Percentiles rank a stretch among this genome's conserved stretches.
phyloP scores from a whole-genome alignment of 1,284 basidiomycete genomes.

The Chalciporus piperatoides region DNA sequence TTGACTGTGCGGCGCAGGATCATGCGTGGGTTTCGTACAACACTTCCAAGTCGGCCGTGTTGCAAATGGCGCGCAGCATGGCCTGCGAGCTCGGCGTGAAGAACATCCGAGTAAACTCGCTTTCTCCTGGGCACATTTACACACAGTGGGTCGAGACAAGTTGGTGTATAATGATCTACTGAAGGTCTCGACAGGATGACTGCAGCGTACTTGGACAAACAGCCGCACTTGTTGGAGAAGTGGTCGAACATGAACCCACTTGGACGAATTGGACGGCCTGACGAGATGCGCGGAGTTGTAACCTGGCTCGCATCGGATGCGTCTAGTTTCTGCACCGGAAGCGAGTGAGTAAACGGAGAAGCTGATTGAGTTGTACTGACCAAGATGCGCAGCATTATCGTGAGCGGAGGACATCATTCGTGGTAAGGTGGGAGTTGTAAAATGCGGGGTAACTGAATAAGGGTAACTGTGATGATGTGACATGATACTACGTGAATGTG shows the following conservation, averaged over 20 bases:
- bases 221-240: conserved; percentile 65
- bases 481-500: too few species aligned
- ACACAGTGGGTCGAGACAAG: conserved; percentile 48
- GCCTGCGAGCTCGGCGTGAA: conserved; percentile 76
- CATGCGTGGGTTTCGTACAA: conserved; percentile 81
- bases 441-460: too few species aligned
- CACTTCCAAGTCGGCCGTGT: conserved; percentile 75
- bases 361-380: neutral
- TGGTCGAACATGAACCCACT: conserved; percentile 78
- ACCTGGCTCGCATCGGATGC: conserved; percentile 80
- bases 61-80: conserved; percentile 82
- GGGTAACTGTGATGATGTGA: conserved; percentile 14
- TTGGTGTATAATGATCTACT: neutral
- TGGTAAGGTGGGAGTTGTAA: conserved; percentile 54
- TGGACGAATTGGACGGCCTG: conserved; percentile 69
- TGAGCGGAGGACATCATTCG: conserved; percentile 67
- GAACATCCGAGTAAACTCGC: conserved; percentile 72
- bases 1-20: conserved; percentile 41
- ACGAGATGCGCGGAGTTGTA: conserved; percentile 76
- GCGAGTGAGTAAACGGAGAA: conserved; percentile 55
- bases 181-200: conserved; percentile 59
- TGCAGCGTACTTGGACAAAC: conserved; percentile 66
- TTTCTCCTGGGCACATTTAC: conserved; percentile 74
- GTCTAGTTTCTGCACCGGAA: conserved; percentile 71
- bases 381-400: conserved; percentile 50